phyloP scores from a whole-genome alignment of 116 monocot species.

The Iris pallida region DNA sequence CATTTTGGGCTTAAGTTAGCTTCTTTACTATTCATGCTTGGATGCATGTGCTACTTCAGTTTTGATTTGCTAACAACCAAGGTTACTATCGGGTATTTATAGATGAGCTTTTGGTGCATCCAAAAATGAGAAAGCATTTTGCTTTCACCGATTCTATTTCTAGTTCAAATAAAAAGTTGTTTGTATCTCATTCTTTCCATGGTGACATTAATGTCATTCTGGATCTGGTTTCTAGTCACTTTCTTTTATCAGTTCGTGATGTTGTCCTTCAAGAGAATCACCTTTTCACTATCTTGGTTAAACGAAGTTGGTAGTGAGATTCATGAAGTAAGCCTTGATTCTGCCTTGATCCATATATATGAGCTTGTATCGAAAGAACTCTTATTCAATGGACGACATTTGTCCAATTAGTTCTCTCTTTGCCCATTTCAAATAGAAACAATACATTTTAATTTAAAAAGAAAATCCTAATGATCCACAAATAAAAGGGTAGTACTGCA shows the following conservation, averaged over 20 bases:
- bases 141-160: constrained; percentile 22
- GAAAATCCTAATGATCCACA: too few species aligned
- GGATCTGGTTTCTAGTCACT: constrained; percentile 44
- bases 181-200: constrained; percentile 17
- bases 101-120: constrained; percentile 35
- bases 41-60: too few species aligned
- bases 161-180: constrained; percentile 15
- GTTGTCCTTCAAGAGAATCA: constrained; percentile 23
- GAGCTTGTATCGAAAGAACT: too few species aligned
- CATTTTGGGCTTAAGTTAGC: too few species aligned
- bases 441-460: too few species aligned
- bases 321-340: constrained; percentile 27
- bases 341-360: too few species aligned
- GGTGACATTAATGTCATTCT: constrained; percentile 18
- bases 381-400: too few species aligned
- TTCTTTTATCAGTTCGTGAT: constrained; percentile 37
- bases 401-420: too few species aligned
- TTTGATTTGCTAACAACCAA: background rate
- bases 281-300: constrained; percentile 27
- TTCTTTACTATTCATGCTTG: too few species aligned
- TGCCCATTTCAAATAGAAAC: too few species aligned
- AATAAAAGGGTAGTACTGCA: too few species aligned
- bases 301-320: constrained; percentile 10
- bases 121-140: constrained; percentile 29
- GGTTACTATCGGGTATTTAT: constrained; percentile 38